Conservation (phyloP, 495 filamentous ascomycete genomes). For the Xylaria cubensis region DNA sequence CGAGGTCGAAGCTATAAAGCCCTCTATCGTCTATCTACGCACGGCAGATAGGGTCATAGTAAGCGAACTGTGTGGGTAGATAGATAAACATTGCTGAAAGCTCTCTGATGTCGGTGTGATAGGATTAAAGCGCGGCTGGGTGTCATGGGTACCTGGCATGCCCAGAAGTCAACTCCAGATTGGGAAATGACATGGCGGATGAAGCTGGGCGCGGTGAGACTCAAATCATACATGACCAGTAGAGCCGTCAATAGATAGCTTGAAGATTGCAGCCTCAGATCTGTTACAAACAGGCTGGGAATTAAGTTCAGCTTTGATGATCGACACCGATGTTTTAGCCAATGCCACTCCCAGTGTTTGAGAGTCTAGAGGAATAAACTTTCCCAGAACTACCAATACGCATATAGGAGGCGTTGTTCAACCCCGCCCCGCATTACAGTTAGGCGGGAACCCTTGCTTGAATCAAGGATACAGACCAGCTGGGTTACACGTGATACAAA, state of each 20-base stretch:
- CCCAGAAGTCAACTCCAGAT: constrained; percentile 6
- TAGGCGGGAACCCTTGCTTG: not conserved
- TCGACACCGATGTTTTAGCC: not conserved
- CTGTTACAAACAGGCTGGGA: not conserved
- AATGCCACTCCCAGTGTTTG: not conserved
- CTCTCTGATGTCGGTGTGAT: not conserved
- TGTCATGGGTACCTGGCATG: not conserved
- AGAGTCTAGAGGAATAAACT: constrained; percentile 4
- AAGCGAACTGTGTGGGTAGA: constrained; percentile 9
- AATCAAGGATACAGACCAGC: not conserved
- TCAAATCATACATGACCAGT: constrained; percentile 9
- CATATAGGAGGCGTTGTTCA: not conserved
- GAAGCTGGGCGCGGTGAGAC: not conserved
- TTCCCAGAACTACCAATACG: not conserved
- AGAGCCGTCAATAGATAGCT: not conserved
- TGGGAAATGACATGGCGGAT: not conserved
- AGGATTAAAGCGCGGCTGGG: not conserved
- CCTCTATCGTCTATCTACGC: not conserved
- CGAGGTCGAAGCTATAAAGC: not conserved
- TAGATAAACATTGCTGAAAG: not conserved
- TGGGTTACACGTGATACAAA: constrained; percentile 10
- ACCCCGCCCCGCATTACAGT: not conserved
- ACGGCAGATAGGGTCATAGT: constrained; percentile 1
- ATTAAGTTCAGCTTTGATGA: not conserved
- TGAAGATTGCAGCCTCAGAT: not conserved